Percentiles rank a stretch among this genome's conserved stretches.
These are phyloP conservation scores for Dioscorea dumetorum DNA, from an alignment of 106 monocot genomes.

Conservation along the genomic window DNA sequence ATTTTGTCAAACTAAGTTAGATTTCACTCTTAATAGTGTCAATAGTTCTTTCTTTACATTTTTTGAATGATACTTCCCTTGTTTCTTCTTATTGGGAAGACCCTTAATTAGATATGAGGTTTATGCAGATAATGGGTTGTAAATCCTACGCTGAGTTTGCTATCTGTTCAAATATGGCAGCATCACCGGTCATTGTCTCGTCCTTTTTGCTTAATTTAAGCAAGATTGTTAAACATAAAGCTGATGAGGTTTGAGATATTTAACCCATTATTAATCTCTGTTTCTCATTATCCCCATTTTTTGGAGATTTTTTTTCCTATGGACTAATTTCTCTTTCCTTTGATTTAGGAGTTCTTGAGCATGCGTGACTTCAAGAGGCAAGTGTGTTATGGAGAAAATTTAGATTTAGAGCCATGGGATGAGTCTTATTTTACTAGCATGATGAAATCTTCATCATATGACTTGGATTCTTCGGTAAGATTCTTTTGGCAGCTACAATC, in stretches of 20 bases:
- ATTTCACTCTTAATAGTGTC: too few species aligned
- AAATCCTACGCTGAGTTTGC: conserved; percentile 89
- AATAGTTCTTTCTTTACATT: too few species aligned
- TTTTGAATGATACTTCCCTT: too few species aligned
- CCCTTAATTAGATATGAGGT: not conserved
- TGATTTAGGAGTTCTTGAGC: conserved; percentile 51
- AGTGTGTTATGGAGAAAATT: conserved; percentile 34
- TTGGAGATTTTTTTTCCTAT: not conserved
- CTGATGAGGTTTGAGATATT: conserved; percentile 55
- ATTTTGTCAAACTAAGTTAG: too few species aligned
- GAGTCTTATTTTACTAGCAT: conserved; percentile 74
- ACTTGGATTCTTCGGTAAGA: conserved; percentile 63
- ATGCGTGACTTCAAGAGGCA: conserved; percentile 66
- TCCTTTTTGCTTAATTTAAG: conserved; percentile 63
- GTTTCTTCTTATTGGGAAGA: not conserved
- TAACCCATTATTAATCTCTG: not conserved
- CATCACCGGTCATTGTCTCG: conserved; percentile 59
- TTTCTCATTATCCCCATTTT: not conserved
- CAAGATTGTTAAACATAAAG: conserved; percentile 45
- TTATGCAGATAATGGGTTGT: conserved; percentile 77
- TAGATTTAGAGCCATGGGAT: conserved; percentile 78
- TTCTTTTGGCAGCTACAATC: not conserved
- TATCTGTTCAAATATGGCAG: conserved; percentile 74
- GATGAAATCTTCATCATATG: conserved; percentile 63
- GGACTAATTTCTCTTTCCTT: not conserved